These are phyloP conservation scores for Gracilaria domingensis DNA, from an alignment of 23 red algal species.

Conservation along the genomic window DNA sequence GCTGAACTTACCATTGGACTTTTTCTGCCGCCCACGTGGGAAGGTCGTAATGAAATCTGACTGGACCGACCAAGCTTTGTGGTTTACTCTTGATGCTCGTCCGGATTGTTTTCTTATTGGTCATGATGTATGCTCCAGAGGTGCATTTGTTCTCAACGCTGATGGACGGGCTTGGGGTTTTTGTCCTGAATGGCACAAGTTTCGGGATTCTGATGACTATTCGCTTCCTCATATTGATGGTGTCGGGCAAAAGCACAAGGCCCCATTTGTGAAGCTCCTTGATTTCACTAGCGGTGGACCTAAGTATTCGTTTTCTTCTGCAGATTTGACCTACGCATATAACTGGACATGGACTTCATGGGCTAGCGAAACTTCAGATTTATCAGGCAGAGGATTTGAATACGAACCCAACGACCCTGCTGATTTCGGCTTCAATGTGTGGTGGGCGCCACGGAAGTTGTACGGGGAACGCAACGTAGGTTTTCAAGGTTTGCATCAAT, in stretches of 20 bases:
- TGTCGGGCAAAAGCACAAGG: slow-evolving; percentile 68
- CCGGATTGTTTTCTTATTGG: slow-evolving; percentile 77
- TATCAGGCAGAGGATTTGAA: slow-evolving; percentile 52
- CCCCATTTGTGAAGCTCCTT: slow-evolving; percentile 65
- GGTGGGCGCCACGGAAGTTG: slow-evolving; percentile 68
- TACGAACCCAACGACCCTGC: slow-evolving; percentile 58
- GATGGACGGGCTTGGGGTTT: slow-evolving; percentile 61
- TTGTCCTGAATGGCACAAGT: slow-evolving; percentile 73
- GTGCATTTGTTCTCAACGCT: slow-evolving; percentile 62
- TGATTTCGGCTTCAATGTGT: slow-evolving; percentile 64
- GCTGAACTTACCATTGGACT: slow-evolving; percentile 27
- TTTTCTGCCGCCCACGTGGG: slow-evolving; percentile 58
- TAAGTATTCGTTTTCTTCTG: slow-evolving; percentile 58
- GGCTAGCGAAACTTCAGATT: slow-evolving; percentile 63
- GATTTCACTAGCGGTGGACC: neutral
- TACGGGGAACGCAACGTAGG: slow-evolving; percentile 66
- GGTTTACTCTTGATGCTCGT: slow-evolving; percentile 73
- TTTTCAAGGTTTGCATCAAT: slow-evolving; percentile 74
- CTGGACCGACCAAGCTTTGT: slow-evolving; percentile 62
- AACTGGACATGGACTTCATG: slow-evolving; percentile 79
- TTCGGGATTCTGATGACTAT: slow-evolving; percentile 60
- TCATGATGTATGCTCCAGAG: slow-evolving; percentile 70
- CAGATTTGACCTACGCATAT: slow-evolving; percentile 72
- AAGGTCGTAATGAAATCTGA: slow-evolving; percentile 76
- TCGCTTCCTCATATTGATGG: slow-evolving; percentile 67